Base-by-base conservation (phyloP, 768 basidiomycete species). In the Trametopsis cervina region DNA sequence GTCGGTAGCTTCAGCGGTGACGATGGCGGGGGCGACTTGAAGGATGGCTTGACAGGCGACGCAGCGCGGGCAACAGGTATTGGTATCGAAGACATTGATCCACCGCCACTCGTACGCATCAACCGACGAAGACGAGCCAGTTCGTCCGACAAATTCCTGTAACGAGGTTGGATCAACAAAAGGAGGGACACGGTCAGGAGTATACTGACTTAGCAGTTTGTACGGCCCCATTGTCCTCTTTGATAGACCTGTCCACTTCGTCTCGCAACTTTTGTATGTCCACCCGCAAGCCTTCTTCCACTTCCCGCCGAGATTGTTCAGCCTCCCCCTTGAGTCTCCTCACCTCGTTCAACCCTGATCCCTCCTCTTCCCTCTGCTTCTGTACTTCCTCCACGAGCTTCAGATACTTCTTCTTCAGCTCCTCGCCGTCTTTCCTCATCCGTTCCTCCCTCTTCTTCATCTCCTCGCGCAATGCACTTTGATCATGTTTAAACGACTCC, bases 381-480 rank as follows among this genome's bases (percentile, higher is more conserved):
- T 79, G 71, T 49, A 83, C 69, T 62, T 87, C 79, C 57, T 84
- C 78, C 12, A 82, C 64, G 26, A 89, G 65, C 53, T 71, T 68
- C 45, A 68, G 65, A 57, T 91, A 90, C 70, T 88, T 88, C 61
- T 77, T 77, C 40, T 80, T 81, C 43, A 82, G 58, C 20, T 71
- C 72, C 60, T 89, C 84, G 10, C 77, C 80, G 63, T 92, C 89
- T 36, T 64, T 69, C 53, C 74, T 75, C 60, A 80, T 72, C 59
- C 74, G 77, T 47, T 85, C 83, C 61, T 93, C 89, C 45, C 83
- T 71, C 61, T 76, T 80, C 45, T 68, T 69, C 78, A 92, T 84
- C 60, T 92, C 89, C 42, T 82, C 79, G 40, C 77, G 71, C 12
- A 94, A 69, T 43, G 72, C 72, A 12, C 85, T 84, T 0, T 82